phyloP scores from a whole-genome alignment of 371 early-diverging fungal genomes.

The Mucor lusitanicus region DNA sequence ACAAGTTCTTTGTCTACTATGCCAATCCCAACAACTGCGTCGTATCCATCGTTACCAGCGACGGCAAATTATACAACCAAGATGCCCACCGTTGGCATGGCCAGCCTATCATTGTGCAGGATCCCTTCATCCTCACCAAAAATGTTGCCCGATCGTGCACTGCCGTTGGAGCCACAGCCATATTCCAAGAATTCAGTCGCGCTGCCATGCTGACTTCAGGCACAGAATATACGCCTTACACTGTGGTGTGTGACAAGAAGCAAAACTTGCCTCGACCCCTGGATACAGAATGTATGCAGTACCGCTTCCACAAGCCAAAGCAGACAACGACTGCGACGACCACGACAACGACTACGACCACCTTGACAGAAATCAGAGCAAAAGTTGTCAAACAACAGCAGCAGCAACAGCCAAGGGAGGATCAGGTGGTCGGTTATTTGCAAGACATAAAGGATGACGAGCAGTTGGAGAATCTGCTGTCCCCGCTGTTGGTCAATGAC shows the following conservation, averaged over 20 bases:
- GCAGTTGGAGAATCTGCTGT: neutral
- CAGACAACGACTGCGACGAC: neutral
- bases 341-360: too few species aligned
- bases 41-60: conserved; percentile 19
- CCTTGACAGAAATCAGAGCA: neutral
- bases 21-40: conserved; percentile 42
- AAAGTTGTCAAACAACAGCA: neutral
- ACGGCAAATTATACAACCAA: conserved; percentile 47
- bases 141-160: conserved; percentile 25
- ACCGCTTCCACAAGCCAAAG: conserved; percentile 1
- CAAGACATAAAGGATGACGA: neutral
- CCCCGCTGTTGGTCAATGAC: neutral
- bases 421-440: conserved; percentile 3
- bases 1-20: conserved; percentile 64
- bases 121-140: conserved; percentile 23
- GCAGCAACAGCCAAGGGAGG: neutral
- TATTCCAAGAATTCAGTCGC: conserved; percentile 14
- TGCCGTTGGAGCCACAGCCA: neutral
- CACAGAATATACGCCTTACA: neutral
- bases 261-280: conserved; percentile 1
- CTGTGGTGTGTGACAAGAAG: conserved; percentile 1
- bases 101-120: conserved; percentile 15
- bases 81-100: conserved; percentile 32
- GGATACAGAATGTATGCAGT: conserved; percentile 14
- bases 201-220: conserved; percentile 8